Conservation (phyloP, 495 filamentous ascomycete genomes). For the Hyphodiscus hymeniophilus region DNA sequence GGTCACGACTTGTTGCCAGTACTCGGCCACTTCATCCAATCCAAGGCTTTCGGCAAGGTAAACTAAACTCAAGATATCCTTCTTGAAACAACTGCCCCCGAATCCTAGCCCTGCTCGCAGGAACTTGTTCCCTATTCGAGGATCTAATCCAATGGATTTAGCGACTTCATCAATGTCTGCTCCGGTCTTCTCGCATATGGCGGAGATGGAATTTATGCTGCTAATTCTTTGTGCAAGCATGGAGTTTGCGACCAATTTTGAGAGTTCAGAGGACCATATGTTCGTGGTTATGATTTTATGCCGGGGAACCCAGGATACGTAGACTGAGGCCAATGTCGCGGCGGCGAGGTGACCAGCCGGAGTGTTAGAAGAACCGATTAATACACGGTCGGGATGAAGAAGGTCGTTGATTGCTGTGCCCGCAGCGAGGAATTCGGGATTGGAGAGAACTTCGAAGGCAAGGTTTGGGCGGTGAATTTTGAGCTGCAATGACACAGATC, state of each 20-base stretch:
- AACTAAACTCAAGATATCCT: constrained; percentile 69
- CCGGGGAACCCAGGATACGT: constrained; percentile 62
- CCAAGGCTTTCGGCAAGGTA: constrained; percentile 66
- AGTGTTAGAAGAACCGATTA: constrained; percentile 63
- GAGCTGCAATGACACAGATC: constrained; percentile 58
- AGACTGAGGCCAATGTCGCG: constrained; percentile 52
- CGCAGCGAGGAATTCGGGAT: constrained; percentile 77
- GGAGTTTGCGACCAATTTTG: constrained; percentile 74
- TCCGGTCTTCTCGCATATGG: constrained; percentile 72
- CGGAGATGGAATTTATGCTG: constrained; percentile 73
- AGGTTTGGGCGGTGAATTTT: constrained; percentile 34
- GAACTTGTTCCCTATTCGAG: constrained; percentile 63
- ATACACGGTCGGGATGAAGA: constrained; percentile 62
- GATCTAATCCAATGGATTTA: constrained; percentile 60
- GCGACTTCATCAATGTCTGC: constrained; percentile 69
- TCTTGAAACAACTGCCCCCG: constrained; percentile 77
- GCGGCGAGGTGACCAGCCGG: constrained; percentile 52
- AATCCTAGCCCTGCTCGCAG: constrained; percentile 74
- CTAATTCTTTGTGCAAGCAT: constrained; percentile 79
- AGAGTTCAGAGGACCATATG: constrained; percentile 71
- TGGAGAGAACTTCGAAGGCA: constrained; percentile 70
- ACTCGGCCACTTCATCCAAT: constrained; percentile 64
- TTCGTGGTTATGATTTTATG: constrained; percentile 63
- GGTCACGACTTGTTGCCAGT: constrained; percentile 64
- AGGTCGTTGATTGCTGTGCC: constrained; percentile 69